Evolutionary conservation across 148 eudicot genomes (phyloP).

Genomic region (Hydrangea macrophylla): DNA sequence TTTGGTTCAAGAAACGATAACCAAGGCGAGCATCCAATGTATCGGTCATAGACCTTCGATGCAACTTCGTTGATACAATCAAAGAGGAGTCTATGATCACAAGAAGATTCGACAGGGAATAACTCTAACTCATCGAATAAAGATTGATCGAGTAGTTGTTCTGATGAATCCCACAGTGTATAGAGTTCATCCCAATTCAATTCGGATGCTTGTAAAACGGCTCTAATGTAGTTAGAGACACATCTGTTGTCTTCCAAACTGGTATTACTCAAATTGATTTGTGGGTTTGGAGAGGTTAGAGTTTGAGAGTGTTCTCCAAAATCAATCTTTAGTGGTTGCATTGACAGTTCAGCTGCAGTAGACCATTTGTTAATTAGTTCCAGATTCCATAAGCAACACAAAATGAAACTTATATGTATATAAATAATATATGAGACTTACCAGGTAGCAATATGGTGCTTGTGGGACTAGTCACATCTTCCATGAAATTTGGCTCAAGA

Average conservation of each 20-base stretch:
- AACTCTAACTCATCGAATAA: conserved; percentile 18
- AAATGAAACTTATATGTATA: not conserved
- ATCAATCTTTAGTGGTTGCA: conserved; percentile 32
- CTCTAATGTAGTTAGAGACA: conserved; percentile 15
- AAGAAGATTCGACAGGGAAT: not conserved
- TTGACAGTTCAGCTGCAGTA: conserved; percentile 25
- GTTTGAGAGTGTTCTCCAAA: conserved; percentile 18
- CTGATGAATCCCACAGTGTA: conserved; percentile 6
- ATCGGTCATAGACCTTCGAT: conserved; percentile 15
- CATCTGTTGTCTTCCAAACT: conserved; percentile 8
- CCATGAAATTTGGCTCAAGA: conserved; percentile 32
- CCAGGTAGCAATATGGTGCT: conserved; percentile 20
- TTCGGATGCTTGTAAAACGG: conserved; percentile 16
- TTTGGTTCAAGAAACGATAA: conserved; percentile 13
- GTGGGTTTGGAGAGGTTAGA: conserved; percentile 13
- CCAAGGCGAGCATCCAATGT: conserved; percentile 14
- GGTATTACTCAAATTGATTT: not conserved
- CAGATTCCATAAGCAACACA: too few relatives aligned
- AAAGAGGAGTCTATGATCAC: conserved; percentile 27
- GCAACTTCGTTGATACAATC: conserved; percentile 33
- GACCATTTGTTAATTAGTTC: not conserved
- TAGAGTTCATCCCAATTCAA: conserved; percentile 30
- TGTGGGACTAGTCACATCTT: conserved; percentile 29
- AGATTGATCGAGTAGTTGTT: conserved; percentile 20
- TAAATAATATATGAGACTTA: too few relatives aligned